phyloP scores from a whole-genome alignment of 2,329 filamentous ascomycete genomes.

The Pseudogymnoascus sp. region DNA sequence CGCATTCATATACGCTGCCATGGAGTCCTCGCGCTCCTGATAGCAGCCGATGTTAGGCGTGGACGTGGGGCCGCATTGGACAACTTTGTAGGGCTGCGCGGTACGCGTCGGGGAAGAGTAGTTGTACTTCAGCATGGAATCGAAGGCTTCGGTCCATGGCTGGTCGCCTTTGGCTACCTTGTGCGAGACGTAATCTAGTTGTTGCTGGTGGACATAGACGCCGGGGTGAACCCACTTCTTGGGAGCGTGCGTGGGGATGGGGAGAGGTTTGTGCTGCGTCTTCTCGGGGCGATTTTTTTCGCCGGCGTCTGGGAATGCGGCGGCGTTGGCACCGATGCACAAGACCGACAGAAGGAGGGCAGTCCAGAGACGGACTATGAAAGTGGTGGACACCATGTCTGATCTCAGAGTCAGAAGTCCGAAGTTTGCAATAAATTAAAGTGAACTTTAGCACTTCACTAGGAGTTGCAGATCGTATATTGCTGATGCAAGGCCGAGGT shows the following conservation, averaged over 20 bases:
- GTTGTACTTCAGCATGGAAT: slow-evolving; percentile 17
- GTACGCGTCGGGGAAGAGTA: slow-evolving; percentile 11
- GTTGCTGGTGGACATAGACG: slow-evolving; percentile 9
- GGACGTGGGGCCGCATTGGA: slow-evolving; percentile 26
- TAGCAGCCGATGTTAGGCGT: slow-evolving; percentile 25
- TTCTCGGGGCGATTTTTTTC: neutral
- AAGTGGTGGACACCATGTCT: neutral
- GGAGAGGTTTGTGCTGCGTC: neutral
- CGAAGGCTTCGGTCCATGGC: slow-evolving; percentile 18
- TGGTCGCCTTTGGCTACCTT: neutral
- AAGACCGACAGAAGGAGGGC: neutral
- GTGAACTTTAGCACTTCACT: neutral
- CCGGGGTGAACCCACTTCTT: slow-evolving; percentile 12
- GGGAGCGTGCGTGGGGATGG: slow-evolving; percentile 7
- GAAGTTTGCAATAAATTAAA: neutral
- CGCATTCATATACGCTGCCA: slow-evolving; percentile 26
- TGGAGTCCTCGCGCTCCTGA: slow-evolving; percentile 25
- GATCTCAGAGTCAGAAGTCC: neutral
- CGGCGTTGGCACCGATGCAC: neutral
- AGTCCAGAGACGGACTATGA: neutral
- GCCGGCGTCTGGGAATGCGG: neutral
- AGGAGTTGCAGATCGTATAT: neutral
- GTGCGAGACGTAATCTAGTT: slow-evolving; percentile 11
- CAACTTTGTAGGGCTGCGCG: slow-evolving; percentile 16
- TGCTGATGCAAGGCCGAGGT: neutral